Evolutionary conservation across 257 asterid genomes (phyloP), one percentile per base, ranked within the genome.

Genomic region (Scutellaria barbata): DNA sequence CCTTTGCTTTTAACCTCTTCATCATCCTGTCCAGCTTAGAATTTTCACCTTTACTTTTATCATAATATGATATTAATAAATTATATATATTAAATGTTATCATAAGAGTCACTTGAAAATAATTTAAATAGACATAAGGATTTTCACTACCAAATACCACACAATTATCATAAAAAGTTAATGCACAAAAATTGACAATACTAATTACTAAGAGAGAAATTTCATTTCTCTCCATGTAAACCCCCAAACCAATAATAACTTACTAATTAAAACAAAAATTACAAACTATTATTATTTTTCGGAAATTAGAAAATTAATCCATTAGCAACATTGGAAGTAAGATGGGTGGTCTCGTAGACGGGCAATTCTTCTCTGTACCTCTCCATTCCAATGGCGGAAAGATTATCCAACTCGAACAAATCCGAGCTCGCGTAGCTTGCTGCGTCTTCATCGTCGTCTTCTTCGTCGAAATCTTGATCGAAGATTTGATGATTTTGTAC

Each of bases 401-500:
- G 91, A 76, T 89, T 86, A 76, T 92, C 95, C 56, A 92, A 75
- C 57, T 92, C 98, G 68, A 92, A 92, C 68, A 92, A 84, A 81
- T 92, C 98, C 6, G 97, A 92, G 57, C 97, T 92, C 0, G 95
- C 92, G 30, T 67, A 89, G 35, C 98, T 92, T 7, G 88, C 96
- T 0, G 79, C 92, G 25, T 91, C 95, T 0, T 85, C 82, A 0
- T 87, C 92, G 0, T 83, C 90, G 0, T 81, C 83, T 0, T 78
- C 74, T 18, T 64, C 52, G 11, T 7, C 77, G 52, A 64, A 69
- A 16, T 76, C 63, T 14, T 25, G 74, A 40, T 77, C 82, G 37
- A 71, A 58, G 2, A 40, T 77, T 54, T 71, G 73, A 46, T 55
- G 68, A 30, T 13, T 70, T 6, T 22, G 40, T 8, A 66, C 68